Evolutionary conservation across 2,329 filamentous ascomycete species (phyloP), one percentile per base, ranked within the genome.

Genomic region (Proliferodiscus dingleyae): DNA sequence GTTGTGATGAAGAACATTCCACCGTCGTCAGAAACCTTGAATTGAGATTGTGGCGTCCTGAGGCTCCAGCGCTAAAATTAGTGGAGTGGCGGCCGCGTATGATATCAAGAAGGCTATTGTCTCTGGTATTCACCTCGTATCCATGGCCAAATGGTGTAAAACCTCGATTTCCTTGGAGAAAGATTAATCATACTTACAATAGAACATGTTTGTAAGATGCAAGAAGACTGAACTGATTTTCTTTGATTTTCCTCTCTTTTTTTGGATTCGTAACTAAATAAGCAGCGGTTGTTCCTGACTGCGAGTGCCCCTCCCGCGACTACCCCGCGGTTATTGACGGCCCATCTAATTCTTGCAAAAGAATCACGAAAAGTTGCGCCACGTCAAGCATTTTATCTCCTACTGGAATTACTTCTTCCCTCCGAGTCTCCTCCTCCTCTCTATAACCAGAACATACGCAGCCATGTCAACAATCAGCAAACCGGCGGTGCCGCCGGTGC

Each of bases 401-500:
- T 44, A n/a, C n/a, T n/a, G n/a, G n/a, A n/a, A n/a, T 37, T 21
- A 13, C 34, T 5, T 23, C 11, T 5, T 26, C 5, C 10, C 8
- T 16, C 21, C 10, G 39, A 23, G 9, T 15, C 8, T 10, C 13
- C 8, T 32, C 8, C 13, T 32, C 13, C 21, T 19, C 15, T 21
- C 18, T 13, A 36, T 2, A 37, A 9, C 6, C 34, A 18, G 4
- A 37, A 1, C 18, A 5, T 6, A 21, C 4, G 9, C 11, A 18
- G 36, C 16, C 6, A 50, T 46, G 47, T 56, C 59, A 16, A 50
- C 47, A n/a, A 51, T 46, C 19, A 58, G 44, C 30, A 55, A 57
- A 45, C 59, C 60, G 34, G 55, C 47, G 11, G 48, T 46, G 21
- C 47, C 50, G n/a, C 53, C 55, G 39, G 46, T 52, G 16, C 50